Evolutionary conservation across 1,139 yeast genomes (phyloP).

Genomic region (Taphrina confusa): DNA sequence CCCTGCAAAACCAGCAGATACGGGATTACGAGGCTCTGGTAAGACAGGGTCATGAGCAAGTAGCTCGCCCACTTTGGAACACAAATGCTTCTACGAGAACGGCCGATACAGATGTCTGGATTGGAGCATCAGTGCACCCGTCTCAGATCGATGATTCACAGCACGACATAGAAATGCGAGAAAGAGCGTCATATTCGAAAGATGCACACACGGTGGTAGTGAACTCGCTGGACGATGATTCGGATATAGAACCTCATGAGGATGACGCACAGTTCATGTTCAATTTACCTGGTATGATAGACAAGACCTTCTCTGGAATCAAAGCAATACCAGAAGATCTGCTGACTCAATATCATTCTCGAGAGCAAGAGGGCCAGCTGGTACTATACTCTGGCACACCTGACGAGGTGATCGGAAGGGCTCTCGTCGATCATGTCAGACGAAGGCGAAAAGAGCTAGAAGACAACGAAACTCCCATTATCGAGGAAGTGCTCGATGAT

Average conservation of each 20-base stretch:
- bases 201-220: conserved; percentile 35
- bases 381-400: conserved; percentile 24
- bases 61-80: no score
- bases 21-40: not conserved
- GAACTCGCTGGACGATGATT: conserved; percentile 32
- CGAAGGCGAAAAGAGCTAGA: not conserved
- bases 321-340: not conserved
- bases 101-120: no score
- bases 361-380: not conserved
- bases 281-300: conserved; percentile 22
- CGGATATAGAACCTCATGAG: conserved; percentile 7
- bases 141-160: no score
- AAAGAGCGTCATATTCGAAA: conserved; percentile 21
- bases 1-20: not conserved
- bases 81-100: no score
- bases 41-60: no score
- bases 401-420: conserved; percentile 5
- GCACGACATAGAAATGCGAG: conserved; percentile 20
- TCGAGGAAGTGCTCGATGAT: conserved; percentile 2
- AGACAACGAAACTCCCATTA: conserved; percentile 1
- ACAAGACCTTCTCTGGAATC: conserved; percentile 19
- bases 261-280: conserved; percentile 18
- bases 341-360: not conserved
- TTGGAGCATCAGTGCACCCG: no score
- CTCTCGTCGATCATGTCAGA: not conserved